Evolutionary conservation across 345 rosid species (phyloP), one percentile per base, ranked within the genome.

Genomic region (Aegle marmelos): DNA sequence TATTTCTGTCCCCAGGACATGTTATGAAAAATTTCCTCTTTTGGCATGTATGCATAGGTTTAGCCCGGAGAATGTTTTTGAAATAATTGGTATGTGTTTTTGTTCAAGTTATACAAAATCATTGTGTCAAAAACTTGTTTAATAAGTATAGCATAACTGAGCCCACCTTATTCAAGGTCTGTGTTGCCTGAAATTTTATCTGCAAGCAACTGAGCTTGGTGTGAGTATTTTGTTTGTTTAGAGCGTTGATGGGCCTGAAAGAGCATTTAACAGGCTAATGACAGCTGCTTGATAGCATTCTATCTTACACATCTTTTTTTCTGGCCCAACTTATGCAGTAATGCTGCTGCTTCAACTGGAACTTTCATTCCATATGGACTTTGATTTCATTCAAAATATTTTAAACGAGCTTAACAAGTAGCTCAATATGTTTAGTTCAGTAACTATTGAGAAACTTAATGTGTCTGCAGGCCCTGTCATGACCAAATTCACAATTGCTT

Each of bases 401-500:
- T 31, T 25, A 19, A 57, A 30, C 39, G 50, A 76, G 45, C 31
- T 56, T 68, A 68, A 76, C 57, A 68, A 50, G 59, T 64, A 11
- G 76, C 68, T 76, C 70, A 28, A 57, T 72, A 13, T 74, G 24
- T 56, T 68, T 61, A 17, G 4, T 45, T 70, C 66, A 74, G 61
- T 77, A 67, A 56, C 59, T 45, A 77, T 69, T 67, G 50, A 68
- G 50, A 33, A 57, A 66, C 41, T 68, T 76, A 56, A 31, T 79
- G 27, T 36, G 31, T 61, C 16, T 56, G 56, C 78, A 92, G 94
- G 97, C 59, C 93, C 94, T 78, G 93, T 86, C 57, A 89, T 92
- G 92, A 85, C 85, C 53, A 92, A 90, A 76, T 92, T 89, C 77
- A 89, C 92, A 7, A 83, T 90, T 84, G 92, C 93, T 70, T 81